Percentiles rank a stretch among this genome's conserved stretches.
These are phyloP conservation scores for Penicillium lividum DNA, from an alignment of 495 filamentous ascomycete genomes.

Conservation along the genomic window DNA sequence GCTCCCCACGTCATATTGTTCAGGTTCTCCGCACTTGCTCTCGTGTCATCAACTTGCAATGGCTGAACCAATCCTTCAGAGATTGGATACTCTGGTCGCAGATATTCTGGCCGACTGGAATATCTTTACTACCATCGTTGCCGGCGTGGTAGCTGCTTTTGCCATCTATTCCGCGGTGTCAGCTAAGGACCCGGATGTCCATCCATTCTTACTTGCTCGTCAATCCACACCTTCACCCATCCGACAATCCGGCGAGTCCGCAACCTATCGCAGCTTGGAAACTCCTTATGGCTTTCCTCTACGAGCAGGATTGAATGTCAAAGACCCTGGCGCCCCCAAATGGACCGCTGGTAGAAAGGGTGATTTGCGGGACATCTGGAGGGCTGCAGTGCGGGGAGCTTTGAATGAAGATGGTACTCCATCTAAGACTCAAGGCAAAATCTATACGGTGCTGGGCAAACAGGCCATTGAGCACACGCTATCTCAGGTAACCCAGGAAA, in stretches of 20 bases:
- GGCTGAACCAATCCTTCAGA: conserved; percentile 53
- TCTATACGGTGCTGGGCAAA: conserved; percentile 78
- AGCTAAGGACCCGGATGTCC: conserved; percentile 76
- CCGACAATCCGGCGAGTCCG: conserved; percentile 79
- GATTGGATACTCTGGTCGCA: conserved; percentile 68
- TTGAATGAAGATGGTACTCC: conserved; percentile 58
- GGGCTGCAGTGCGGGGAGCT: conserved; percentile 65
- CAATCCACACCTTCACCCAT: conserved; percentile 78
- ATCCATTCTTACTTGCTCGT: conserved; percentile 85
- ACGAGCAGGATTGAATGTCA: conserved; percentile 79
- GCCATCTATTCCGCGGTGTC: conserved; percentile 64
- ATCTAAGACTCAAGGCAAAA: conserved; percentile 66
- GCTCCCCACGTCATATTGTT: conserved; percentile 31
- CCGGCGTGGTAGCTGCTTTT: conserved; percentile 58
- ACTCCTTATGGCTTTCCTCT: conserved; percentile 85
- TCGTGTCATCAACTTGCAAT: conserved; percentile 33
- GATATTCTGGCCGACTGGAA: conserved; percentile 77
- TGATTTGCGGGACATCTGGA: conserved; percentile 93
- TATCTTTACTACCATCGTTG: conserved; percentile 65
- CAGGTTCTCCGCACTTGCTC: conserved; percentile 3
- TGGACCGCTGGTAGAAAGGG: conserved; percentile 83
- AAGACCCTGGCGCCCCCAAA: conserved; percentile 75
- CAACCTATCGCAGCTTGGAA: conserved; percentile 76
- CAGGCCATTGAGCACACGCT: conserved; percentile 69
- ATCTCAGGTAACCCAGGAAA: conserved; percentile 75